A percentile compares a stretch with the other conserved stretches of the same genome.
phyloP scores from a whole-genome alignment of 2,329 filamentous ascomycete species.

The Diaporthe nobilis region DNA sequence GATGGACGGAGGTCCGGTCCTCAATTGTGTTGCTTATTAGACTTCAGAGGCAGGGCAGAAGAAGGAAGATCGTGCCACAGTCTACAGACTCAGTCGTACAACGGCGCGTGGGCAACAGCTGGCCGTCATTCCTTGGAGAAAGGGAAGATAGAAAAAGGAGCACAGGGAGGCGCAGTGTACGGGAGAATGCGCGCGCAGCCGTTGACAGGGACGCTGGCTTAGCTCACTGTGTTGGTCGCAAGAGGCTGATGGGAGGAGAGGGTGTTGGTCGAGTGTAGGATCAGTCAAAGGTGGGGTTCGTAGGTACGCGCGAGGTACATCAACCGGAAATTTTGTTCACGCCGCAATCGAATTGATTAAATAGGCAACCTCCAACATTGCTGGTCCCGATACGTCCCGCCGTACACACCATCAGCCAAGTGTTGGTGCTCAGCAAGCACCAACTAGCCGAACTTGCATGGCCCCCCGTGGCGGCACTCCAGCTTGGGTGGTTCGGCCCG shows the following conservation, averaged over 20 bases:
- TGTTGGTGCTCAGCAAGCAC: too few species aligned
- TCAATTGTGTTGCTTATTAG: background rate
- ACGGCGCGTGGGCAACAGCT: background rate
- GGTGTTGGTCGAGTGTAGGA: background rate
- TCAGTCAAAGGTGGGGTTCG: background rate
- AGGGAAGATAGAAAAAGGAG: background rate
- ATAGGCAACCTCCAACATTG: too few species aligned
- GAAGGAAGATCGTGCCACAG: background rate
- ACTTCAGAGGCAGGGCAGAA: background rate
- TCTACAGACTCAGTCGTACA: background rate
- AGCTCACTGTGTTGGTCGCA: background rate
- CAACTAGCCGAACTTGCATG: too few species aligned
- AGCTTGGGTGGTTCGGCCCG: too few species aligned
- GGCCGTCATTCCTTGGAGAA: background rate
- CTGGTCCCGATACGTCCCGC: too few species aligned
- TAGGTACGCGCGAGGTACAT: background rate
- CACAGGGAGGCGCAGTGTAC: background rate
- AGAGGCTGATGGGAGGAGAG: background rate
- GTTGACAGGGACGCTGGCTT: background rate
- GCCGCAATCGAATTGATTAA: too few species aligned
- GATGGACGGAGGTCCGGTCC: background rate
- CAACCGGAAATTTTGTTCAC: too few species aligned
- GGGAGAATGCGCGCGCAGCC: background rate
- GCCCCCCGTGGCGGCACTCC: too few species aligned
- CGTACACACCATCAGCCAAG: too few species aligned